Percentiles rank a stretch among this genome's conserved stretches.
These are phyloP conservation scores for Trypanosomatidae sp. DNA, from an alignment of 208 protist species.

Conservation along the genomic window DNA sequence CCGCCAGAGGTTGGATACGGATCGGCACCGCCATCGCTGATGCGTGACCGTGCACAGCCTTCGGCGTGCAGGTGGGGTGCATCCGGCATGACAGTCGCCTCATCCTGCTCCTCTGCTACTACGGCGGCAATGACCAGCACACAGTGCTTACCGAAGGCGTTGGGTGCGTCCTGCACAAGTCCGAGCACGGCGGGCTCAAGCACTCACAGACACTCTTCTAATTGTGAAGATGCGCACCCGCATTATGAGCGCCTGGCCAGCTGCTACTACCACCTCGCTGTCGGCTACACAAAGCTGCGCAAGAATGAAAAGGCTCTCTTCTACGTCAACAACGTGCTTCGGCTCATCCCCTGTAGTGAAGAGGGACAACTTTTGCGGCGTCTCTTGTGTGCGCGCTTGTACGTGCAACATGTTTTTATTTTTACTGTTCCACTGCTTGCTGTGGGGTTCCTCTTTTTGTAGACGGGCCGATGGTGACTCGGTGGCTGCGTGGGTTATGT, in stretches of 20 bases:
- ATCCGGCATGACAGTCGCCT: background rate
- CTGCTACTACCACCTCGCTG: constrained; percentile 67
- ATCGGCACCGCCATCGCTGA: constrained; percentile 13
- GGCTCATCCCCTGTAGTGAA: constrained; percentile 42
- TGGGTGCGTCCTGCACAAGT: constrained; percentile 7
- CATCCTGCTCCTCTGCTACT: background rate
- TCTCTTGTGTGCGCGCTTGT: constrained; percentile 13
- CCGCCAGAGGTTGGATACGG: constrained; percentile 23
- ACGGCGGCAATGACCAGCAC: background rate
- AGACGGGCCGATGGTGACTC: background rate
- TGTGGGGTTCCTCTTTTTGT: constrained; percentile 12
- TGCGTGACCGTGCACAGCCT: constrained; percentile 1
- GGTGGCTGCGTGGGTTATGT: background rate
- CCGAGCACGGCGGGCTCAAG: background rate
- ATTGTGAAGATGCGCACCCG: background rate
- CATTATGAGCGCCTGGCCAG: constrained; percentile 11
- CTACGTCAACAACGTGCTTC: constrained; percentile 58
- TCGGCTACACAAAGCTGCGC: constrained; percentile 78
- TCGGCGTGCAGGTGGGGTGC: background rate
- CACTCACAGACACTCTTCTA: background rate
- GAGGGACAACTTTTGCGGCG: constrained; percentile 39
- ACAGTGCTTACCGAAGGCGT: background rate
- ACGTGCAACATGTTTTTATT: background rate
- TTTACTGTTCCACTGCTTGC: constrained; percentile 1
- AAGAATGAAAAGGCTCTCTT: constrained; percentile 53